Conservation (phyloP, 163 green algal species). For the Chloroidium sp. region DNA sequence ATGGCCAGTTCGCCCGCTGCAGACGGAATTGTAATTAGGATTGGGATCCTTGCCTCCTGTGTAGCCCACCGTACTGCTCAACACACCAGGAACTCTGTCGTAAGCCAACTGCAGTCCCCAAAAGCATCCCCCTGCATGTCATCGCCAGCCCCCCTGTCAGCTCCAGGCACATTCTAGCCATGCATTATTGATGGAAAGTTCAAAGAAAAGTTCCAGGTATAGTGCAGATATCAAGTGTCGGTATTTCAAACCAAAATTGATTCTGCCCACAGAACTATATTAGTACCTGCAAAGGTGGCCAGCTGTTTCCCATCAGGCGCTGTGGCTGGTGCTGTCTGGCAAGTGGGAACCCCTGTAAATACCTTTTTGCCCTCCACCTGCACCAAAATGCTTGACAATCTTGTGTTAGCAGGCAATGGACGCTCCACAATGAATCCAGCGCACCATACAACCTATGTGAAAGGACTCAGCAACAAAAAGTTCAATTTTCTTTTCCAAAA, state of each 20-base stretch:
- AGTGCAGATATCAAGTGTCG: too few relatives aligned
- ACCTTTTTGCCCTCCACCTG: too few relatives aligned
- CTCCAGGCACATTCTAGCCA: background rate
- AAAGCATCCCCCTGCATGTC: slow-evolving; percentile 53
- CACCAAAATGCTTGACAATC: too few relatives aligned
- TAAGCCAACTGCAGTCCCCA: slow-evolving; percentile 75
- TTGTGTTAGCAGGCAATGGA: too few relatives aligned
- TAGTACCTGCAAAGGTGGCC: slow-evolving; percentile 29
- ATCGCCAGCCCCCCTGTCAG: background rate
- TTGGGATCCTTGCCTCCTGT: slow-evolving; percentile 41
- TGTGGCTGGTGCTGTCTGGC: slow-evolving; percentile 7
- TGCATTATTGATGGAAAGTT: background rate
- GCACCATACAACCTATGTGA: too few relatives aligned
- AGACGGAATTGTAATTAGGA: slow-evolving; percentile 67
- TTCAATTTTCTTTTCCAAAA: too few relatives aligned
- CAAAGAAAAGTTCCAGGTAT: too few relatives aligned
- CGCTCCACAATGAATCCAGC: too few relatives aligned
- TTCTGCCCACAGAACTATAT: too few relatives aligned
- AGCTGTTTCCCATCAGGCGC: slow-evolving; percentile 20
- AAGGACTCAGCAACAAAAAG: too few relatives aligned
- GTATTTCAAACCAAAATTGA: too few relatives aligned
- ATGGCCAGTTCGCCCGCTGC: slow-evolving; percentile 65
- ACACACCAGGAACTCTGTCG: slow-evolving; percentile 61
- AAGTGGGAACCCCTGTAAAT: background rate
- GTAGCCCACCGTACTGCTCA: slow-evolving; percentile 62